Percentiles rank a stretch among this genome's conserved stretches.
Conservation (phyloP, 306 rosid species). For the Oxytropis ochrocephala region DNA sequence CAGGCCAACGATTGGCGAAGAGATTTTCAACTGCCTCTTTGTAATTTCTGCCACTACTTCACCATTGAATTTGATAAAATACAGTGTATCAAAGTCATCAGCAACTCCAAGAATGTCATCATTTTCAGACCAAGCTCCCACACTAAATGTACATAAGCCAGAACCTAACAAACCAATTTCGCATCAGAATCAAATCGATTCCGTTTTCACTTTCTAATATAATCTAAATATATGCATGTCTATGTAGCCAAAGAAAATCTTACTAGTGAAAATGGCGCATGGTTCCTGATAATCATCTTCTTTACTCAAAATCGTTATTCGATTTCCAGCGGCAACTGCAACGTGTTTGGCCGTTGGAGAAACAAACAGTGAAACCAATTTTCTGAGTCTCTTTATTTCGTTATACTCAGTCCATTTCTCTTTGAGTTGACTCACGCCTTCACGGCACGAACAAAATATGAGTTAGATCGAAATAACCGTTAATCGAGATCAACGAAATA, state of each 20-base stretch:
- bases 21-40: slow-evolving; percentile 56
- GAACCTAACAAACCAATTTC: slow-evolving; percentile 42
- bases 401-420: slow-evolving; percentile 64
- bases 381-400: slow-evolving; percentile 53
- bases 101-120: slow-evolving; percentile 79
- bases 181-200: slow-evolving; percentile 1
- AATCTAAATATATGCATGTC: background rate
- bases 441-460: slow-evolving; percentile 2
- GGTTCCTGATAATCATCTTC: slow-evolving; percentile 70
- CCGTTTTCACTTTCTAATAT: background rate
- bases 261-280: slow-evolving; percentile 64
- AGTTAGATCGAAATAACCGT: slow-evolving; percentile 10
- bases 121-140: slow-evolving; percentile 85
- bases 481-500: background rate
- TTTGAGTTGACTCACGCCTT: slow-evolving; percentile 65
- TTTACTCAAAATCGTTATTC: slow-evolving; percentile 64
- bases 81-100: slow-evolving; percentile 63
- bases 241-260: background rate
- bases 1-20: slow-evolving; percentile 54
- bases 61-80: slow-evolving; percentile 73
- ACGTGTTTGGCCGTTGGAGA: slow-evolving; percentile 68
- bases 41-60: slow-evolving; percentile 58
- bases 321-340: slow-evolving; percentile 89
- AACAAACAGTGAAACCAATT: slow-evolving; percentile 55
- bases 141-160: slow-evolving; percentile 55